Evolutionary conservation across 2,329 filamentous ascomycete species (phyloP).

Genomic region (Aspergillus hiratsukae): DNA sequence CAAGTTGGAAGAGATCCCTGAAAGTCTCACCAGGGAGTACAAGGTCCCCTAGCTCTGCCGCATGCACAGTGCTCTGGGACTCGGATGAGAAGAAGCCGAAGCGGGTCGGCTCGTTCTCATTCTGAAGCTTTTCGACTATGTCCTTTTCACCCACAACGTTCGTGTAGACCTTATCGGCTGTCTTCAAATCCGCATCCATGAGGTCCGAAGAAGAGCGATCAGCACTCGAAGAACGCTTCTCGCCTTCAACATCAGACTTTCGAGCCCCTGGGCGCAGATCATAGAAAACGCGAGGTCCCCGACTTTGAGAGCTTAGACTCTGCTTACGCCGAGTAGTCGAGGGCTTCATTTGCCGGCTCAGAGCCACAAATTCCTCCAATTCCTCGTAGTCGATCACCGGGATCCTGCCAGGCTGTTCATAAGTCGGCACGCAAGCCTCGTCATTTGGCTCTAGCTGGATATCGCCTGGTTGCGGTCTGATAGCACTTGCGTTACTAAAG

Average conservation of each 20-base stretch:
- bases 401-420: conserved; percentile 70
- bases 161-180: conserved; percentile 31
- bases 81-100: conserved; percentile 98
- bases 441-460: conserved; percentile 30
- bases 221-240: conserved; percentile 29
- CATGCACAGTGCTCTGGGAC: conserved; percentile 88
- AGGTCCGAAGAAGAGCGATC: conserved; percentile 26
- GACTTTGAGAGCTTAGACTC: conserved; percentile 48
- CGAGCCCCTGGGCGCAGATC: conserved; percentile 51
- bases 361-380: conserved; percentile 81
- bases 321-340: conserved; percentile 32
- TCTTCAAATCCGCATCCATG: conserved; percentile 21
- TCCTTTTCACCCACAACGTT: conserved; percentile 31
- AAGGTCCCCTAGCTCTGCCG: conserved; percentile 79
- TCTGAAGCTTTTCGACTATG: conserved; percentile 30
- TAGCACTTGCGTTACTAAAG: conserved; percentile 55
- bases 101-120: conserved; percentile 63
- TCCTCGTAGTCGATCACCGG: conserved; percentile 88
- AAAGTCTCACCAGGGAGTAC: conserved; percentile 87
- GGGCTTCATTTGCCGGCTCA: conserved; percentile 50
- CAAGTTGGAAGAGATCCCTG: conserved; percentile 75
- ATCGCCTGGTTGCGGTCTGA: conserved; percentile 44
- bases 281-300: conserved; percentile 53
- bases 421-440: conserved; percentile 86
- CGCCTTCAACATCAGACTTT: conserved; percentile 31